Conservation (phyloP, 345 rosid genomes). For the Garcia nutans region DNA sequence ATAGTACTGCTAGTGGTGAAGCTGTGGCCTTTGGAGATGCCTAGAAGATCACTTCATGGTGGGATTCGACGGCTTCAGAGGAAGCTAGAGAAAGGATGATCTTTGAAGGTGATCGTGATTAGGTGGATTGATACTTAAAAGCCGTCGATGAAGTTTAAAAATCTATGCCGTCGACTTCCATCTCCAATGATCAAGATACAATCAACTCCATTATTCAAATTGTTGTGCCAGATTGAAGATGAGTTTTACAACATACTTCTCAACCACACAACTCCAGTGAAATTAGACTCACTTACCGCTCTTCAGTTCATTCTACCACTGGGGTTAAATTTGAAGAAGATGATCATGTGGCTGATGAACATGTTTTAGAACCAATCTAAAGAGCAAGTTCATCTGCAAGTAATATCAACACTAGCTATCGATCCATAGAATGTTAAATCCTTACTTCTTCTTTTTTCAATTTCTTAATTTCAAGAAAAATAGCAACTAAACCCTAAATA, state of each 20-base stretch:
- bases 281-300: conserved; percentile 47
- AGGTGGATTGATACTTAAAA: conserved; percentile 71
- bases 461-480: no score
- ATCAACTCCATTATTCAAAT: conserved; percentile 73
- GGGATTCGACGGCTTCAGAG: conserved; percentile 90
- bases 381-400: no score
- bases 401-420: no score
- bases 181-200: conserved; percentile 43
- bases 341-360: no score
- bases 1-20: conserved; percentile 6
- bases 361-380: no score
- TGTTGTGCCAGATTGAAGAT: conserved; percentile 92
- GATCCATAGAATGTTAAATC: no score
- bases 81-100: conserved; percentile 85
- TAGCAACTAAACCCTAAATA: no score
- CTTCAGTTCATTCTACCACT: no score
- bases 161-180: conserved; percentile 42
- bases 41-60: conserved; percentile 66
- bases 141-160: conserved; percentile 91
- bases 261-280: conserved; percentile 57
- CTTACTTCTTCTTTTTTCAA: no score
- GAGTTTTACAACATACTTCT: conserved; percentile 86
- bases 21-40: conserved; percentile 50
- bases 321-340: no score
- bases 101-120: conserved; percentile 68